Evolutionary conservation across 2,329 filamentous ascomycete genomes (phyloP), one percentile per base, ranked within the genome.

Genomic region (Fusarium sulawesiense): DNA sequence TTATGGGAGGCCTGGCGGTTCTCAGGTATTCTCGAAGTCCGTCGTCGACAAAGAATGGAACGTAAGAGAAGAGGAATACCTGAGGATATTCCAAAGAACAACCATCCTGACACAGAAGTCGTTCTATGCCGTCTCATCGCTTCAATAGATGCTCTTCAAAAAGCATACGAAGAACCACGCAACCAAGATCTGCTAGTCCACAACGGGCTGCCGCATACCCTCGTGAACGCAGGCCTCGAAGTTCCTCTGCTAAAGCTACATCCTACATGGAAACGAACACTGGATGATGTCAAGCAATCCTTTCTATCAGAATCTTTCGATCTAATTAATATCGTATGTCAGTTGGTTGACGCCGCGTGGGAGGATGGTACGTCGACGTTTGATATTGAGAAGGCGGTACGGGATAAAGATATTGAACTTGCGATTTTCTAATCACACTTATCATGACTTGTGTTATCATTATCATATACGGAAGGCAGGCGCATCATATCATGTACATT

Each of bases 1-100:
- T 60, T 63, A 2, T 75, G 73, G 73, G 73, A 75, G 41, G 69
- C 71, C 25, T 75, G 73, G 73, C 48, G 66, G 7, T 40, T 73
- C 3, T 60, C 73, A 1, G 73, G 64, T 2, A 72, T 75, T 4
- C 57, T 75, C 2, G 71, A 75, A 16, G 42, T 75, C 2, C 66
- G 73, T 3, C 66, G 73, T 12, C 71, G 73, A 12, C 48, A n/a
- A 6, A 62, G 73, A 10, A 25, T 75, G 45, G 49, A 60, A 3
- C 62, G 59, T 2, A 66, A 59, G 1, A 57, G 50, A 18, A 54
- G 58, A 25, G 70, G 60, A 2, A 47, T 71, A 0, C 46, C 25
- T 4, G 32, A 57, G 1, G 29, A 47, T 1, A 16, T 7, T 0
- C 10, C 41, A 3, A 48, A 49, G 1, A 27, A 41, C 3, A 27